Evolutionary conservation across 306 rosid species (phyloP).

Genomic region (Lupinus albus): DNA sequence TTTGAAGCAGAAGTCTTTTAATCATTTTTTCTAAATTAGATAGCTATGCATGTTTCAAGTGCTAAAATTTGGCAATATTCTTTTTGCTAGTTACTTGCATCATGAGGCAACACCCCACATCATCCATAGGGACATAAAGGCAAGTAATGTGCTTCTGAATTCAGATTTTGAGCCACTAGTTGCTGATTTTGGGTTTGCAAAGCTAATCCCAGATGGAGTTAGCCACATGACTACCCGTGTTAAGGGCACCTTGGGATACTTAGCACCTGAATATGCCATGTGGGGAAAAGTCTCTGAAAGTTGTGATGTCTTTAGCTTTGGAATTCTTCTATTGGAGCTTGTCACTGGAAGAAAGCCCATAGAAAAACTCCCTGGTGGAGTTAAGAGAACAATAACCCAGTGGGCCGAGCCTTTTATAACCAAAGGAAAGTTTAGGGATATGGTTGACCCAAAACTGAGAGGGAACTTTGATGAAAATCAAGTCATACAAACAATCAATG

Average conservation of each 20-base stretch:
- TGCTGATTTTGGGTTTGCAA: slow-evolving; percentile 91
- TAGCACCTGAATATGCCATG: slow-evolving; percentile 94
- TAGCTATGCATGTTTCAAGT: not conserved
- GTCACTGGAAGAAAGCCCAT: slow-evolving; percentile 82
- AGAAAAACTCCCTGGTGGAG: slow-evolving; percentile 76
- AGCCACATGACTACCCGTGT: slow-evolving; percentile 91
- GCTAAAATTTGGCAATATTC: not conserved
- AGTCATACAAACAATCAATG: slow-evolving; percentile 57
- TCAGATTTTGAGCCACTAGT: slow-evolving; percentile 75
- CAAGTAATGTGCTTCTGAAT: slow-evolving; percentile 79
- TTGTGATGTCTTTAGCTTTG: slow-evolving; percentile 83
- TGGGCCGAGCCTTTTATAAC: slow-evolving; percentile 76
- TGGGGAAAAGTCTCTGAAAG: slow-evolving; percentile 94
- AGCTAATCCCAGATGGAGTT: slow-evolving; percentile 87
- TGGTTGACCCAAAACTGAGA: slow-evolving; percentile 68
- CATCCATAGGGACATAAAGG: slow-evolving; percentile 85
- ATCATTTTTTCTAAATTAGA: no score
- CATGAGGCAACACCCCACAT: slow-evolving; percentile 81
- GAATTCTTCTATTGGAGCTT: slow-evolving; percentile 77
- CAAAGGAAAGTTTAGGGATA: slow-evolving; percentile 56
- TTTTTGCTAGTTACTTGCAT: slow-evolving; percentile 71
- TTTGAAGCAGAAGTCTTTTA: no score
- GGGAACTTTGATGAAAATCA: slow-evolving; percentile 71
- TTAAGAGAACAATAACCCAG: slow-evolving; percentile 70
- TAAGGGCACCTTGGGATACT: slow-evolving; percentile 85